A percentile compares a stretch with the other conserved stretches of the same genome.
Conservation (phyloP, 179 eudicot genomes). For the Spinacia oleracea region DNA sequence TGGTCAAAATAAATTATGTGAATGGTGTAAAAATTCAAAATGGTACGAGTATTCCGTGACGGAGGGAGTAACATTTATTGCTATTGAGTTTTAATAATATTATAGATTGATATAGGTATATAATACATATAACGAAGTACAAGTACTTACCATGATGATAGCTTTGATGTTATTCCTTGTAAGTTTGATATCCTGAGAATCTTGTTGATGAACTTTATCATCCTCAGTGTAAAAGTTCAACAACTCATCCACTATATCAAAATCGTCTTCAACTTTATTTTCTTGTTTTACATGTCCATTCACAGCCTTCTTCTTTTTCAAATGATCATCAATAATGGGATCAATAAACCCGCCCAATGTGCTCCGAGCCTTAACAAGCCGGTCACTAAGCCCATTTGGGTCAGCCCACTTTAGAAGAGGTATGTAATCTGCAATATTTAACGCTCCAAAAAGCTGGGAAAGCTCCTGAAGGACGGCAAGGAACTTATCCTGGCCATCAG, state of each 20-base stretch:
- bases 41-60: no score
- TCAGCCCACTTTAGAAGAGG: constrained; percentile 58
- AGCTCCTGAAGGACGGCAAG: constrained; percentile 67
- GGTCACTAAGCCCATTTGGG: constrained; percentile 53
- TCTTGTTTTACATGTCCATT: constrained; percentile 13
- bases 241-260: constrained; percentile 79
- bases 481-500: constrained; percentile 70
- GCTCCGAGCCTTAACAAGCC: constrained; percentile 61
- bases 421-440: constrained; percentile 68
- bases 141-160: constrained; percentile 69
- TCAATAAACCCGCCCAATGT: constrained; percentile 75
- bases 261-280: constrained; percentile 33
- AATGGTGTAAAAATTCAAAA: no score
- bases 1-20: no score
- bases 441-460: constrained; percentile 77
- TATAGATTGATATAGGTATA: no score
- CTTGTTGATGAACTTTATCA: constrained; percentile 50
- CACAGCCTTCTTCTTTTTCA: constrained; percentile 37
- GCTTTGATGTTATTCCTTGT: constrained; percentile 86
- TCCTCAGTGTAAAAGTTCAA: constrained; percentile 68
- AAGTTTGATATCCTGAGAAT: constrained; percentile 63
- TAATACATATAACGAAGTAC: no score
- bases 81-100: no score
- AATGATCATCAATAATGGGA: constrained; percentile 68
- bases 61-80: no score